Conservation (phyloP, 345 rosid species). For the Hevea brasiliensis region DNA sequence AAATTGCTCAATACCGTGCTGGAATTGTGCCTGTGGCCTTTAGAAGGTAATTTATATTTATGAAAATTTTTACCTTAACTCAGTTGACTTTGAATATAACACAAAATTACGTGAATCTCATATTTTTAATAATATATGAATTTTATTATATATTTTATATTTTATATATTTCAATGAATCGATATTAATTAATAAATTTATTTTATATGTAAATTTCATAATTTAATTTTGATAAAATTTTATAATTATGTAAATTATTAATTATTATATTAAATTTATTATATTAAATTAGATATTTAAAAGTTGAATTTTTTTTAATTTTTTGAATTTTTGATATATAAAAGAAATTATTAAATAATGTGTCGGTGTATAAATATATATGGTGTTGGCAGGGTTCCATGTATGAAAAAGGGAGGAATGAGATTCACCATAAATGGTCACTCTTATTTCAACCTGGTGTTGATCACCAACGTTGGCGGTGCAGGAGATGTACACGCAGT, state of each 20-base stretch:
- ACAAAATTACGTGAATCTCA: too few relatives aligned
- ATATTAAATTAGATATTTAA: too few relatives aligned
- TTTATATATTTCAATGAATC: too few relatives aligned
- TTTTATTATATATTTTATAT: too few relatives aligned
- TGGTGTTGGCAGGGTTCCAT: constrained; percentile 42
- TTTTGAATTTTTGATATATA: background rate
- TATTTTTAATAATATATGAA: too few relatives aligned
- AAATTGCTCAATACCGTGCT: constrained; percentile 55
- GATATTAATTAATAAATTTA: too few relatives aligned
- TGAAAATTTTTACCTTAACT: too few relatives aligned
- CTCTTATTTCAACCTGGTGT: constrained; percentile 51
- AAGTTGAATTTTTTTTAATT: background rate
- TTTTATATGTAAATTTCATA: too few relatives aligned
- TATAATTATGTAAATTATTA: too few relatives aligned
- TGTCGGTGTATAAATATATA: background rate
- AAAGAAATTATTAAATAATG: background rate
- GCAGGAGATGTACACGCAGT: constrained; percentile 57
- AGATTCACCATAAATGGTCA: constrained; percentile 56
- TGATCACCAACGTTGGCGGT: constrained; percentile 60
- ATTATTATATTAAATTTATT: too few relatives aligned
- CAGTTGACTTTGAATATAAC: too few relatives aligned
- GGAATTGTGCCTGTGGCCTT: constrained; percentile 58
- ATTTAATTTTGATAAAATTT: too few relatives aligned
- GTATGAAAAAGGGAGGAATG: constrained; percentile 52
- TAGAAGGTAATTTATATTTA: constrained; percentile 34